A percentile compares a stretch with the other conserved stretches of the same genome.
These are phyloP conservation scores for Alternaria panax DNA, from an alignment of 2,329 filamentous ascomycete species.

Conservation along the genomic window DNA sequence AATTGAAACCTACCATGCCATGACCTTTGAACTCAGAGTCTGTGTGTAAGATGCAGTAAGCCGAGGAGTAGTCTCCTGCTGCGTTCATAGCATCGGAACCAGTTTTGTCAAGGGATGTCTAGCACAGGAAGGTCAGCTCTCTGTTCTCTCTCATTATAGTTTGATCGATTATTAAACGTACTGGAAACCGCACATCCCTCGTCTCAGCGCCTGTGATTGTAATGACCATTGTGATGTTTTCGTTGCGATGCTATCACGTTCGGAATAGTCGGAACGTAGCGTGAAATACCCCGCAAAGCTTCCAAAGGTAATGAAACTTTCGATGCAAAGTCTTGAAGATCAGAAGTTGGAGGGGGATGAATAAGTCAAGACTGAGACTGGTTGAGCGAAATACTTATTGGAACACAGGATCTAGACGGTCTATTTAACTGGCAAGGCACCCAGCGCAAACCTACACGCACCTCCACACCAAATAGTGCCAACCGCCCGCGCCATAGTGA, in stretches of 20 bases:
- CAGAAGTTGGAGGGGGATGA: not conserved
- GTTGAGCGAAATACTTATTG: slow-evolving; percentile 4
- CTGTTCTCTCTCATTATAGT: not conserved
- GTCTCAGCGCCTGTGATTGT: slow-evolving; percentile 57
- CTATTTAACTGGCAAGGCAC: slow-evolving; percentile 10
- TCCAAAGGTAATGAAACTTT: not conserved
- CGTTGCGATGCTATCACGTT: slow-evolving; percentile 2
- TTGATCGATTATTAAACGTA: slow-evolving; percentile 29
- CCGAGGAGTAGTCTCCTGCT: slow-evolving; percentile 88
- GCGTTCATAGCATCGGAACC: slow-evolving; percentile 97
- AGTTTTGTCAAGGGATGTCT: slow-evolving; percentile 95
- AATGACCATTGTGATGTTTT: slow-evolving; percentile 48
- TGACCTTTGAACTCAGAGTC: slow-evolving; percentile 75
- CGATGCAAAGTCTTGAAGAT: not conserved
- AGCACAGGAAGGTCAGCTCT: not conserved
- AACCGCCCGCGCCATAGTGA: slow-evolving; percentile 9
- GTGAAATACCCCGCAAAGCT: slow-evolving; percentile 11
- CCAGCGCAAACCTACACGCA: slow-evolving; percentile 5
- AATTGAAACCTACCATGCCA: slow-evolving; percentile 73
- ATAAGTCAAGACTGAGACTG: not conserved
- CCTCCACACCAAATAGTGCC: slow-evolving; percentile 4
- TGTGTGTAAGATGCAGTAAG: slow-evolving; percentile 91
- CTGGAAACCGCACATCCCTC: slow-evolving; percentile 59
- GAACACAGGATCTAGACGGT: slow-evolving; percentile 9
- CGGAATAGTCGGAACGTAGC: slow-evolving; percentile 16